These are phyloP conservation scores for Rubia occidens DNA, from an alignment of 305 asterid genomes.

Conservation along the genomic window DNA sequence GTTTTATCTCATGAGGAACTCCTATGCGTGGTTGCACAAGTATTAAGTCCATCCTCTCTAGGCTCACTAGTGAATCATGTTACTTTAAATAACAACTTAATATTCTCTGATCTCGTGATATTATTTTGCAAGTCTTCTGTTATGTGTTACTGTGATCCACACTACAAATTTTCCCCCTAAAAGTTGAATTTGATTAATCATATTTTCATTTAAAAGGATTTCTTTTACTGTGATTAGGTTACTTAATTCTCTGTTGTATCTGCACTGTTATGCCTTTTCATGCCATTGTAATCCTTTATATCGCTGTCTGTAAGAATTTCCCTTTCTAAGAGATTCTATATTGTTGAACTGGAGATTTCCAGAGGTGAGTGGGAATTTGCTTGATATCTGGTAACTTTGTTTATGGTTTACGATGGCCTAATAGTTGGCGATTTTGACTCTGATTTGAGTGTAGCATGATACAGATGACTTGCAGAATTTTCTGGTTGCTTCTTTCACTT, in stretches of 20 bases:
- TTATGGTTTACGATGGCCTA: not conserved
- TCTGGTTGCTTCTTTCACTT: not conserved
- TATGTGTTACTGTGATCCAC: not conserved
- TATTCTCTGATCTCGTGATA: not conserved
- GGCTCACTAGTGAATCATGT: not conserved
- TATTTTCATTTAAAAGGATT: not conserved
- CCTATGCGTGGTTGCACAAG: slow-evolving; percentile 79
- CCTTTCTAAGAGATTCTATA: not conserved
- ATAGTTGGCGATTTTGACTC: not conserved
- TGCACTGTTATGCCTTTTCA: not conserved
- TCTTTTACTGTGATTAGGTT: not conserved
- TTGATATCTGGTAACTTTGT: not conserved
- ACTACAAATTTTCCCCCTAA: no score
- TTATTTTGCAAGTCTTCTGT: not conserved
- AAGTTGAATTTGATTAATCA: not conserved
- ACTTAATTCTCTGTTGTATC: not conserved
- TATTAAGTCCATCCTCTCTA: slow-evolving; percentile 14
- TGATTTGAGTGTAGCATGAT: not conserved
- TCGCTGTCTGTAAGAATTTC: not conserved
- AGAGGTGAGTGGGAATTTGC: slow-evolving; percentile 4
- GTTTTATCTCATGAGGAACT: slow-evolving; percentile 94
- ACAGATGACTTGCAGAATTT: not conserved
- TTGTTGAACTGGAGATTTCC: not conserved
- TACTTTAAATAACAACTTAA: not conserved
- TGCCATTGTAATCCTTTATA: not conserved